These are phyloP conservation scores for Tulasnella sp. DNA, from an alignment of 768 basidiomycete genomes.

Conservation along the genomic window DNA sequence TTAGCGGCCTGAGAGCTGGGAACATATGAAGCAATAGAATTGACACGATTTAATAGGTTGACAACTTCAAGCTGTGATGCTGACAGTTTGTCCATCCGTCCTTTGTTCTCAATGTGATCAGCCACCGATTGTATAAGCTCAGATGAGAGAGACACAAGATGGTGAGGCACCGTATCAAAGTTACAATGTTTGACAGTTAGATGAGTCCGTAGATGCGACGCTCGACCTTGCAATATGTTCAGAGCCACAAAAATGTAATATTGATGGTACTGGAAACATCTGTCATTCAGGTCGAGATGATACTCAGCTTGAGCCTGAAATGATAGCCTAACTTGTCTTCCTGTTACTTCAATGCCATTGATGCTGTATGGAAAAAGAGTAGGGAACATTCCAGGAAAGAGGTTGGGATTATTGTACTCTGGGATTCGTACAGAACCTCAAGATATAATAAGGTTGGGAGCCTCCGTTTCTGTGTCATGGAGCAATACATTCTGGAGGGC, in stretches of 20 bases:
- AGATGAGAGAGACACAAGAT: conserved; percentile 9
- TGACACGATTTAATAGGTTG: conserved; percentile 22
- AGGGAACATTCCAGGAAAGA: conserved; percentile 26
- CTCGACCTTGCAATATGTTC: conserved; percentile 22
- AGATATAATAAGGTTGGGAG: conserved; percentile 23
- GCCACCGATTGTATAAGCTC: conserved; percentile 6
- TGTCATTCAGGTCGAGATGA: conserved; percentile 18
- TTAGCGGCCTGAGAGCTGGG: conserved; percentile 27
- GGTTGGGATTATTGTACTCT: conserved; percentile 26
- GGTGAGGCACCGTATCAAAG: conserved; percentile 15
- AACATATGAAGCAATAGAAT: conserved; percentile 23
- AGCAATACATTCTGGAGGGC: conserved; percentile 22
- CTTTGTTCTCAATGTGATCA: conserved; percentile 12
- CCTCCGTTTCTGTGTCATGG: neutral
- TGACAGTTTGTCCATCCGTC: neutral
- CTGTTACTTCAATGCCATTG: conserved; percentile 24
- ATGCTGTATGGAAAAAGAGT: conserved; percentile 25
- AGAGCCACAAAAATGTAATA: conserved; percentile 23
- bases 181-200: conserved; percentile 17
- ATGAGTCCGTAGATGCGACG: conserved; percentile 21
- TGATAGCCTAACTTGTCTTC: conserved; percentile 7
- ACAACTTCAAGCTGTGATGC: conserved; percentile 19
- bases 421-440: conserved; percentile 17
- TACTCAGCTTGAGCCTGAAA: conserved; percentile 22
- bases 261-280: conserved; percentile 20